These are phyloP conservation scores for Stagonosporopsis cucurbitacearum DNA, from an alignment of 2,329 filamentous ascomycete species.

Conservation along the genomic window DNA sequence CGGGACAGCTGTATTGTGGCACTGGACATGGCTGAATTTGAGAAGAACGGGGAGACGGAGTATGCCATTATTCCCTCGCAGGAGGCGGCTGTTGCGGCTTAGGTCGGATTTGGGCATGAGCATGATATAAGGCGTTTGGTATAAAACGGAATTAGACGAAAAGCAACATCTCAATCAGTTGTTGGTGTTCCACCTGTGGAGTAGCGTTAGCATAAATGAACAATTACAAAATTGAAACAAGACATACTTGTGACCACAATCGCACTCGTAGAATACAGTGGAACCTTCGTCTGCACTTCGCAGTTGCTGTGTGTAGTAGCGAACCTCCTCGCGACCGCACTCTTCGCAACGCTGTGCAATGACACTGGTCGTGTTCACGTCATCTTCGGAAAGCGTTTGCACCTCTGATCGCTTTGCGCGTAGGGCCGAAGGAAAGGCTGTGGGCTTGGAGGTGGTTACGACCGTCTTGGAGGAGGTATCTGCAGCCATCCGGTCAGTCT, in stretches of 20 bases:
- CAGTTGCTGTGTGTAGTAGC: slow-evolving; percentile 83
- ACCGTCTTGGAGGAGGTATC: slow-evolving; percentile 69
- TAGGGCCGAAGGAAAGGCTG: slow-evolving; percentile 88
- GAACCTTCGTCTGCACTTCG: slow-evolving; percentile 94
- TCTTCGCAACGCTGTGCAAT: slow-evolving; percentile 76
- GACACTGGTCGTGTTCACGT: slow-evolving; percentile 74
- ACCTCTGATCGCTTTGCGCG: slow-evolving; percentile 86
- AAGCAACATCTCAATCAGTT: slow-evolving; percentile 60
- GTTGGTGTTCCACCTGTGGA: slow-evolving; percentile 62
- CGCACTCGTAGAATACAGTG: slow-evolving; percentile 88
- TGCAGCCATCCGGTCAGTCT: slow-evolving; percentile 15
- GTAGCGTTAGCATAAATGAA: slow-evolving; percentile 27
- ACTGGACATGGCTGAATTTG: slow-evolving; percentile 96
- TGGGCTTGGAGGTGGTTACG: slow-evolving; percentile 82
- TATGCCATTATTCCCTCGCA: slow-evolving; percentile 82
- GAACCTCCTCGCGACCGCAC: slow-evolving; percentile 82
- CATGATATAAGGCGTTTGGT: slow-evolving; percentile 37
- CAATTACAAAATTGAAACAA: not conserved
- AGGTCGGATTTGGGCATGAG: slow-evolving; percentile 15
- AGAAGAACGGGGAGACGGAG: slow-evolving; percentile 85
- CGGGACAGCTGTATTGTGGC: slow-evolving; percentile 94
- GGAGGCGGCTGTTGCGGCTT: slow-evolving; percentile 38
- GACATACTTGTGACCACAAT: slow-evolving; percentile 81
- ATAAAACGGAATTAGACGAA: slow-evolving; percentile 20
- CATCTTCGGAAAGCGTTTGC: slow-evolving; percentile 78